Evolutionary conservation across 78 protist species (phyloP), one percentile per base, ranked within the genome.

Genomic region (Dictyostelium capitatum): DNA sequence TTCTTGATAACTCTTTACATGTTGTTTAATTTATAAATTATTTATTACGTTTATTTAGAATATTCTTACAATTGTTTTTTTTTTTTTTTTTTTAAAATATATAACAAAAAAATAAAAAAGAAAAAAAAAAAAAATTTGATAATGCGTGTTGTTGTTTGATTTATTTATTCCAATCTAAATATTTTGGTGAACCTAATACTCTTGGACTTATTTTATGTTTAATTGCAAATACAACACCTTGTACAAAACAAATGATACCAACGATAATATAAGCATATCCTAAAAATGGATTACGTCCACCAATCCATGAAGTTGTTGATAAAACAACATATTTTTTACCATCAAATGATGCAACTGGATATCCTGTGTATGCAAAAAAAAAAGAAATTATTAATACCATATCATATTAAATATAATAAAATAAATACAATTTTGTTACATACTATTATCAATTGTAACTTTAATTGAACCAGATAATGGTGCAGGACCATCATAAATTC

Each of bases 271-370:
- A 98, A 23, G 97, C 96, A 47, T 80, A 72, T 53, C 99, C 99
- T 20, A 99, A 70, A 78, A 98, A 97, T 64, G 83, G 73, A 89
- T 98, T 99, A 77, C 95, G 95, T 32, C 99, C 99, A 41, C 99
- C 99, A n/a, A 98, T 89, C 99, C 99, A 98, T 12, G 97, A 11
- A n/a, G 96, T 79, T n/a, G 98, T 96, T 25, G 99, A 78, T 64
- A 99, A 53, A 11, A 99, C 97, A 54, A 99, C 37, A 65, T 59
- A 73, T 96, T 99, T 99, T 15, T 54, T 93, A 37, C 99, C 99
- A 3, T 32, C 47, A 51, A 97, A 97, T 32, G 69, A 8, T 32
- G 9, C 6, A 15, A 96, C 98, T n/a, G 95, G 96, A 91, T 79
- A 98, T 10, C 51, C 80, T 87, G n/a, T n/a, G n/a, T n/a, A n/a